Evolutionary conservation across 1,284 basidiomycete species (phyloP), one percentile per base, ranked within the genome.

Genomic region (Stygiomarasmius scandens): DNA sequence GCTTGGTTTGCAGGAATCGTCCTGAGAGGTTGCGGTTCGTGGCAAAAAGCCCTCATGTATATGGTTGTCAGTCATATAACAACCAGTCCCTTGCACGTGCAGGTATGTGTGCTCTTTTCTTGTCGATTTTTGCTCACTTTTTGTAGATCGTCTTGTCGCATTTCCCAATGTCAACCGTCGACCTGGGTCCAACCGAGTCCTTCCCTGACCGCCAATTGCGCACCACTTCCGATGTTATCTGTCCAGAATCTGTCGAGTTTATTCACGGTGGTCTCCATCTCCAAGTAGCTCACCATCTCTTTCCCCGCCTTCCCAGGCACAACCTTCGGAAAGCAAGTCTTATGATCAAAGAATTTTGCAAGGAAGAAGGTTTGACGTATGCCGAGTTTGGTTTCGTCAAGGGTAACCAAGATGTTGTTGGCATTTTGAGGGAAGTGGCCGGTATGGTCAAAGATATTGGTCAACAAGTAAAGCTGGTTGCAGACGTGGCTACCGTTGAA

Each of bases 201-300:
- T 99, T 98, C 78, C 83, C 92, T 1, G 89, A 93, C 64, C 89
- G 97, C 29, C 96, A 99, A 73, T 78, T 99, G 59, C 90, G 96
- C 51, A 99, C 97, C 8, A 98, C 97, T 0, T 93, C 94, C 62
- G 97, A 99, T 72, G 95, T 99, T 38, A 85, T 92, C 59, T 98
- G 96, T 73, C 86, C 89, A 1, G 80, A 87, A 4, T 22, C 55
- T 16, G 51, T 98, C 63, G 92, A 87, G 62, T 98, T 95, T 68
- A 74, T 98, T 27, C 96, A 99, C 69, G 96, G 96, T 25, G 96
- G 94, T 2, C 85, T 87, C 23, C 95, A 99, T 67, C 87, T 98
- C 49, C 96, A 99, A 74, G 95, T 98, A 41, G 95, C 96, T 3
- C 96, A 99, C 69, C 97, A 60, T 25, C 51, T 60, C 2, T 60